Evolutionary conservation across 2,329 filamentous ascomycete species (phyloP).

Genomic region (Hymenoscyphus fraxineus): DNA sequence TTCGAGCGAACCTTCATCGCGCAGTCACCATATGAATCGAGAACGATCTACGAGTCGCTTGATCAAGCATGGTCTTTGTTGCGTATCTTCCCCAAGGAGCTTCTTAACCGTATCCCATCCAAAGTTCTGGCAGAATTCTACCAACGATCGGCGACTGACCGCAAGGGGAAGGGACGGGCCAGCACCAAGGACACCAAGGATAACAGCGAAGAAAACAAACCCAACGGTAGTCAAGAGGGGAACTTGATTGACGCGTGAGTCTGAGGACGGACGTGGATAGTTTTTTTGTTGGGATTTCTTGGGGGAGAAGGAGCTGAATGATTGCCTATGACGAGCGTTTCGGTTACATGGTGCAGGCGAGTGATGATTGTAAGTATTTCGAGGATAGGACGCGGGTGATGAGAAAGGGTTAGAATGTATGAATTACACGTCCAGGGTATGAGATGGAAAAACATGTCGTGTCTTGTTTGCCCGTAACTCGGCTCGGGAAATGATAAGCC

Average conservation of each 20-base stretch:
- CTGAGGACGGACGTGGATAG: background rate
- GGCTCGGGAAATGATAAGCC: conserved; percentile 1
- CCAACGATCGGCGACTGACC: conserved; percentile 60
- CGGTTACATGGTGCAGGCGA: conserved; percentile 16
- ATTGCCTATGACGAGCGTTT: conserved; percentile 6
- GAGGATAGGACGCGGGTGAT: conserved; percentile 9
- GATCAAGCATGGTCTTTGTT: conserved; percentile 96
- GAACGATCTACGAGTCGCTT: conserved; percentile 87
- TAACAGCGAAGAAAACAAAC: conserved; percentile 34
- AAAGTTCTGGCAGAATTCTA: conserved; percentile 83
- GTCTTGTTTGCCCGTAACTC: conserved; percentile 4
- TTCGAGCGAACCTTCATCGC: conserved; percentile 94
- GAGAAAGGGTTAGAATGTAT: conserved; percentile 25
- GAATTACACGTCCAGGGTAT: conserved; percentile 14
- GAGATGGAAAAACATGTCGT: conserved; percentile 6
- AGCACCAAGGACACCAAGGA: conserved; percentile 41
- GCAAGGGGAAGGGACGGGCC: conserved; percentile 60
- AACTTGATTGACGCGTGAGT: conserved; percentile 58
- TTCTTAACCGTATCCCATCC: conserved; percentile 90
- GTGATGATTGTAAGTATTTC: conserved; percentile 23
- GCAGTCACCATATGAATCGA: conserved; percentile 88
- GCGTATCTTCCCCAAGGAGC: conserved; percentile 95
- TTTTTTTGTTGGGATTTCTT: conserved; percentile 13
- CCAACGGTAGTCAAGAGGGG: conserved; percentile 46
- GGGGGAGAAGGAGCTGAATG: conserved; percentile 6